Evolutionary conservation across 352 stramenopile genomes (phyloP).

Genomic region (Phytophthora rubi): DNA sequence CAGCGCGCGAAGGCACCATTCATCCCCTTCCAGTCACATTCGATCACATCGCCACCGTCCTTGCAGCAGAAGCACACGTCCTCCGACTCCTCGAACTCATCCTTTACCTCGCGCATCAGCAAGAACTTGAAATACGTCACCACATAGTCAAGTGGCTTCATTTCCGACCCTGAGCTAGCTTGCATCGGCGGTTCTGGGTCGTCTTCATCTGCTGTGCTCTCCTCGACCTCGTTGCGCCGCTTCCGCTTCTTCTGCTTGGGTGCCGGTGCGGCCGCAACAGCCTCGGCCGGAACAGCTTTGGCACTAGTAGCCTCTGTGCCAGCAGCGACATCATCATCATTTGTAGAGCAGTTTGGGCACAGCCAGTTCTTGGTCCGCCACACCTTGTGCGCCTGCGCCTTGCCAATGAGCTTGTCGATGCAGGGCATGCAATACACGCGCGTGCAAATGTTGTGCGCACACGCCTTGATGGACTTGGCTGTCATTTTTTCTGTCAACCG

Average conservation of each 20-base stretch:
- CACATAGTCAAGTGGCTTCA: conserved; percentile 68
- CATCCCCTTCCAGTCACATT: conserved; percentile 77
- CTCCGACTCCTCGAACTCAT: conserved; percentile 59
- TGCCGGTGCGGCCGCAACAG: conserved; percentile 1
- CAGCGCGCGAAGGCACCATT: conserved; percentile 49
- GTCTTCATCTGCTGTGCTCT: conserved; percentile 34
- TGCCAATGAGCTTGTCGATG: conserved; percentile 68
- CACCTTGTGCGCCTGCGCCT: conserved; percentile 60
- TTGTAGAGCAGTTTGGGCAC: conserved; percentile 66
- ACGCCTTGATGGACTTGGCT: conserved; percentile 44
- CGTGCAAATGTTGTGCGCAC: conserved; percentile 52
- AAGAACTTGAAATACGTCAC: conserved; percentile 78
- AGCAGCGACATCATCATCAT: conserved; percentile 12
- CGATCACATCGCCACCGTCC: conserved; percentile 79
- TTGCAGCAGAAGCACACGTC: conserved; percentile 89
- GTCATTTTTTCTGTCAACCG: conserved; percentile 34
- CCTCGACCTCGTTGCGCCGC: conserved; percentile 36
- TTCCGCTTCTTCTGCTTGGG: conserved; percentile 59
- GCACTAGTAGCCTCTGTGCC: conserved; percentile 4
- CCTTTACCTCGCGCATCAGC: conserved; percentile 45
- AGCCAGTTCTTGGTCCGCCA: conserved; percentile 64
- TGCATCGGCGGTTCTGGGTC: conserved; percentile 1
- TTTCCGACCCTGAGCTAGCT: conserved; percentile 22
- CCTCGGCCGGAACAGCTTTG: background rate
- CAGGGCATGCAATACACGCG: conserved; percentile 65